Evolutionary conservation across 768 basidiomycete genomes (phyloP), one percentile per base, ranked within the genome.

Genomic region (Pleurotus platypus): DNA sequence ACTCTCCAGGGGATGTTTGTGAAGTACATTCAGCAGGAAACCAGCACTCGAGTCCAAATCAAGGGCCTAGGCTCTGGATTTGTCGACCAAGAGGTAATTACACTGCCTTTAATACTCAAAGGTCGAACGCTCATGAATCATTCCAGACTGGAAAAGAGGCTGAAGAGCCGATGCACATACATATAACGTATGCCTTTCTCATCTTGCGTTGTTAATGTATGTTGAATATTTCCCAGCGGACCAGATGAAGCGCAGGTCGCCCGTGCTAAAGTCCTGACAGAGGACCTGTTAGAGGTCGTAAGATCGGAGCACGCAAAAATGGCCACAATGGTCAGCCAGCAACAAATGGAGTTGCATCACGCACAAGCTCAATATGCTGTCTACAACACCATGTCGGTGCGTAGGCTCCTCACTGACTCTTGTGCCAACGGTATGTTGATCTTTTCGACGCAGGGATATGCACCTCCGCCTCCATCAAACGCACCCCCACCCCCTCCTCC

Each of bases 21-120:
- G 62, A 99, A 99, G 73, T 94, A 94, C 68, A 98, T 98, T 49
- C 96, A 99, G 71, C 83, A 89, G 64, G 96, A 99, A 72, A 99
- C 96, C 0, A 87, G 88, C 26, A 96, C 95, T 5, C 83, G 96
- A 58, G 96, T 99, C 7, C 96, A 99, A 69, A 97, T 99, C 64
- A 98, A 98, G 71, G 96, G 96, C 16, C 64, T 86, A 12, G 96
- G 96, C 4, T 95, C 93, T 22, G 96, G 96, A 1, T 99, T 97
- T 69, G 87, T 96, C 60, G 96, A 99, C 65, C 65, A 69, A 60
- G 64, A 68, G 56, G 60, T 65, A 56, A 46, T 24, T 11, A 46
- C 8, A 39, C 24, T 46, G 22, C 8, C 18, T 49, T 24, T 16
- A 20, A 11, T 9, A 39, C 16, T 5, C 16, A 54, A 42, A 55